phyloP scores from a whole-genome alignment of 441 rosid genomes.

The Bruguiera hainesii region DNA sequence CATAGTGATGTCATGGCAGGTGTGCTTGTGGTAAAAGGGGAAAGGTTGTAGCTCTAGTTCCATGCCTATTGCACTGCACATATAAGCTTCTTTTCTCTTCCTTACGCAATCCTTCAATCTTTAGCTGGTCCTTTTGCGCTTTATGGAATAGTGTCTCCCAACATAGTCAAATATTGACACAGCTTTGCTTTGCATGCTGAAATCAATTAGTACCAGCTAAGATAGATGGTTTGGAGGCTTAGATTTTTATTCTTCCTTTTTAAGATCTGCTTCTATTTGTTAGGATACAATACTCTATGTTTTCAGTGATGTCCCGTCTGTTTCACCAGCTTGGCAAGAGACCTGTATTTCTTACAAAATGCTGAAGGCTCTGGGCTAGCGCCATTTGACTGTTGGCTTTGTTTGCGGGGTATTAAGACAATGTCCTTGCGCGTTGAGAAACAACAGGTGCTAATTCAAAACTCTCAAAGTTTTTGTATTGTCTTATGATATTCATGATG shows the following conservation, averaged over 20 bases:
- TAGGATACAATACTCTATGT: too few species aligned
- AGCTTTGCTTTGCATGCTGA: background rate
- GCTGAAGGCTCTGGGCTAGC: conserved; percentile 94
- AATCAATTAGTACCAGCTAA: background rate
- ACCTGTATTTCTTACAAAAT: conserved; percentile 84
- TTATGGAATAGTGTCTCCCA: background rate
- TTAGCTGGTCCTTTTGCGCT: background rate
- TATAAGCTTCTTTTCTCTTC: conserved; percentile 3
- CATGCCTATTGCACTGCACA: background rate
- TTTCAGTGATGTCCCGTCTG: background rate
- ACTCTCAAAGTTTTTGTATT: background rate
- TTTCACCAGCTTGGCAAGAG: conserved; percentile 62
- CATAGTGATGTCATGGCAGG: conserved; percentile 97
- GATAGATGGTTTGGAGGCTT: background rate
- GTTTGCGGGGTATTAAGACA: conserved; percentile 89
- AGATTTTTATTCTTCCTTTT: too few species aligned
- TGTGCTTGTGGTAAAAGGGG: conserved; percentile 86
- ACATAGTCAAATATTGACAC: background rate
- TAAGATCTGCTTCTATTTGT: too few species aligned
- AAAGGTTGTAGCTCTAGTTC: conserved; percentile 48
- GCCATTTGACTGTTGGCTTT: conserved; percentile 97
- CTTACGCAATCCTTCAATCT: background rate
- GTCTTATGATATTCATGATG: background rate
- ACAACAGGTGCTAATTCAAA: conserved; percentile 64
- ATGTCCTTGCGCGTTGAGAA: conserved; percentile 88